phyloP scores from a whole-genome alignment of 2,329 filamentous ascomycete species.

The Aspergillus chevalieri region DNA sequence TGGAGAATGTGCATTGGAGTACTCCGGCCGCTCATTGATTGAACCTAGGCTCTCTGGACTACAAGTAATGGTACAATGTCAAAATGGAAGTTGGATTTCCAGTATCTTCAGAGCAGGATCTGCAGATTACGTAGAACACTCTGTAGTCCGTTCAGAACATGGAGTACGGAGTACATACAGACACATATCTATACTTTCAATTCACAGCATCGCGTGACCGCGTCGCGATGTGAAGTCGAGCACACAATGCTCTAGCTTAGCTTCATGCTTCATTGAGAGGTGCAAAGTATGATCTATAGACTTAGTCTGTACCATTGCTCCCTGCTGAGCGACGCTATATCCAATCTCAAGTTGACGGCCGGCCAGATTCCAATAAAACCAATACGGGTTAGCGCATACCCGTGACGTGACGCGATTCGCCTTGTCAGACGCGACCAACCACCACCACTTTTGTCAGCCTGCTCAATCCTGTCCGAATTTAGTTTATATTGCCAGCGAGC shows the following conservation, averaged over 20 bases:
- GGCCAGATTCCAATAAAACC: constrained; percentile 16
- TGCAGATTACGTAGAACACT: too few species aligned
- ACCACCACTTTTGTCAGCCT: background rate
- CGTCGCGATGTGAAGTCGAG: background rate
- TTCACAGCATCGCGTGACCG: background rate
- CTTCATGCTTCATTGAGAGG: too few species aligned
- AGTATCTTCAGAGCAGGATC: too few species aligned
- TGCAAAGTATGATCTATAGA: background rate
- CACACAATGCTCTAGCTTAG: too few species aligned
- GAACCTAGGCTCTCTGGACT: too few species aligned
- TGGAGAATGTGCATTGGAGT: too few species aligned
- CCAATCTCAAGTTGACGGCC: background rate
- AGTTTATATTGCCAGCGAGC: background rate
- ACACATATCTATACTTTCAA: too few species aligned
- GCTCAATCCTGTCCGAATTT: background rate
- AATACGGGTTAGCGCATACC: constrained; percentile 22
- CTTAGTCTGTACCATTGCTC: background rate
- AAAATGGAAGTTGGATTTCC: too few species aligned
- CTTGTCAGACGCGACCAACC: constrained; percentile 10
- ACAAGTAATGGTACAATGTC: too few species aligned
- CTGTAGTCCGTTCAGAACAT: too few species aligned
- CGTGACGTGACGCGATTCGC: constrained; percentile 7
- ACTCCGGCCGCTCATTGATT: too few species aligned
- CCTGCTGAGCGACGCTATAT: background rate
- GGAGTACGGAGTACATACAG: too few species aligned